Evolutionary conservation across 352 stramenopile species (phyloP), one percentile per base, ranked within the genome.

Genomic region (Phytophthora crassamura): DNA sequence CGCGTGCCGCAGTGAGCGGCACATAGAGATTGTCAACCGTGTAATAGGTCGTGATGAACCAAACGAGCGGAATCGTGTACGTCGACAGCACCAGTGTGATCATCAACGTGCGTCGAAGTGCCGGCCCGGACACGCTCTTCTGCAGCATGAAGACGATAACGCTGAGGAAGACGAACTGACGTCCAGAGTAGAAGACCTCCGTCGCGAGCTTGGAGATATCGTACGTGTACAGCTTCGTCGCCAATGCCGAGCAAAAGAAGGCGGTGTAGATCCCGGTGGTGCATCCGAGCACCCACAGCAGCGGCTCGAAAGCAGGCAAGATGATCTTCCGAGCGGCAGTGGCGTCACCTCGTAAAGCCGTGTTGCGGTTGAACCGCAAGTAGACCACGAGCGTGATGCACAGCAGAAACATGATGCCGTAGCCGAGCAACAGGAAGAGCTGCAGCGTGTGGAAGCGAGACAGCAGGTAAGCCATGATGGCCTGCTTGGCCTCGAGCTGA

Each of bases 61-160:
- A 84, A 4, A 75, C 74, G 6, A 85, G 59, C 0, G 77, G 71
- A 45, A 90, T 72, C 7, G 78, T 83, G 50, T 80, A 84, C 10
- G 66, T 82, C 14, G 72, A 68, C 15, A 87, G 36, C n/a, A 82
- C 40, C 12, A 88, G 39, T 0, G 77, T 81, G 54, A 87, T 69
- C 12, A 78, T 16, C 32, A 84, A 32, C 7, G 78, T 73, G 7
- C 78, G 77, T 25, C 71, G 64, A 32, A 90, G 67, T 12, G 81
- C 77, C 9, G 74, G 72, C 4, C 64, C 59, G 5, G 77, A 88
- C 15, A 90, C 77, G 16, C 69, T 87, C 60, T 78, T 87, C 48
- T 90, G 77, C 7, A 87, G 65, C 64, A 90, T 84, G 59, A 88
- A 90, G n/a, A 90, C 66, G 14, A 80, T 76, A 38, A 88, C 69